A percentile compares a stretch with the other conserved stretches of the same genome.
phyloP scores from a whole-genome alignment of 768 basidiomycete species.

The Pholiota conissans region DNA sequence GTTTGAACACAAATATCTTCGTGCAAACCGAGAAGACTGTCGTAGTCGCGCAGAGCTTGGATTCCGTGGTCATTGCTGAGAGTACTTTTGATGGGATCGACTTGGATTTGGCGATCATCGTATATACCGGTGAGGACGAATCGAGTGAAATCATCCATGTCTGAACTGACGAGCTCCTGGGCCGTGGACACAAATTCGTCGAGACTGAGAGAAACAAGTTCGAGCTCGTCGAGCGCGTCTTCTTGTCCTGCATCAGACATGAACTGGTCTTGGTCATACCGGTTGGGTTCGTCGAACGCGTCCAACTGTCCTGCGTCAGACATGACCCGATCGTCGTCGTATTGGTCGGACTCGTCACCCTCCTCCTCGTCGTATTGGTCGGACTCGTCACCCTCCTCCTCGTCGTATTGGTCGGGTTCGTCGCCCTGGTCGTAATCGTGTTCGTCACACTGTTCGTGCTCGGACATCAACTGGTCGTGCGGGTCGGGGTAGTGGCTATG shows the following conservation, averaged over 20 bases:
- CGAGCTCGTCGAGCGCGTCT: background rate
- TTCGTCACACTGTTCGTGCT: too few relatives aligned
- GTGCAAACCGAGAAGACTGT: constrained; percentile 22
- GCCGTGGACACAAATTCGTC: background rate
- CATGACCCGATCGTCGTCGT: too few relatives aligned
- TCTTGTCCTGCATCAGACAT: background rate
- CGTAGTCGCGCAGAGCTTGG: constrained; percentile 15
- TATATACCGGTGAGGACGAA: constrained; percentile 19
- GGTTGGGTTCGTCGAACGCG: background rate
- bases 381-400: too few relatives aligned
- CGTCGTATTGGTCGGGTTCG: too few relatives aligned
- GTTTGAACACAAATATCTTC: constrained; percentile 7
- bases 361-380: too few relatives aligned
- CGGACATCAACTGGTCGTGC: too few relatives aligned
- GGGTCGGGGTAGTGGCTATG: too few relatives aligned
- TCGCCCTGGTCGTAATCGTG: background rate
- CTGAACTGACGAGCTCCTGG: background rate
- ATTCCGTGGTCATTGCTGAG: background rate
- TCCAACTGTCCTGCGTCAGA: background rate
- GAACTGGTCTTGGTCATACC: background rate
- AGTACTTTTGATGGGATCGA: constrained; percentile 18
- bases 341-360: too few relatives aligned
- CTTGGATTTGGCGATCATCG: constrained; percentile 3
- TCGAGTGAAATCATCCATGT: constrained; percentile 4
- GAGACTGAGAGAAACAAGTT: background rate